Evolutionary conservation across 805 yeast genomes (phyloP).

Genomic region (Cyberlindnera americana): DNA sequence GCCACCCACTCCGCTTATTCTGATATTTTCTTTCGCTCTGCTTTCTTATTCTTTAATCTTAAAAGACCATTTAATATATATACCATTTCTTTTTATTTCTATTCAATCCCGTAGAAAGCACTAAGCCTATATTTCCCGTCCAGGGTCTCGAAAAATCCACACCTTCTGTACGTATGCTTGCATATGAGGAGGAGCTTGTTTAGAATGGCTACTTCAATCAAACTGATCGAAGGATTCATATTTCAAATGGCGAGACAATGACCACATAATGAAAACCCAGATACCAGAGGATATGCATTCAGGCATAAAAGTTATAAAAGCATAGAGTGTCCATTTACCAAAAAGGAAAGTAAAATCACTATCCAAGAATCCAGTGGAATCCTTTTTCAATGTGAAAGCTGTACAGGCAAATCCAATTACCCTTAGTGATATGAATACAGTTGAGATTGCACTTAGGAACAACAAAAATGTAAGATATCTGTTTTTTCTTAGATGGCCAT

Average conservation of each 20-base stretch:
- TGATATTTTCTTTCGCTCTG: too few species aligned
- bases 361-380: neutral
- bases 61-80: too few species aligned
- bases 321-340: conserved; percentile 6
- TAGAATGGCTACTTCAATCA: too few species aligned
- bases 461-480: conserved; percentile 1
- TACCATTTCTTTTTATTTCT: too few species aligned
- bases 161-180: too few species aligned
- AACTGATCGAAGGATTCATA: too few species aligned
- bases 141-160: too few species aligned
- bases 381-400: conserved; percentile 1
- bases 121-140: too few species aligned
- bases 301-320: conserved; percentile 4
- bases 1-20: too few species aligned
- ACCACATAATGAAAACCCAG: conserved; percentile 3
- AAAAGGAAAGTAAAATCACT: conserved; percentile 2
- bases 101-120: too few species aligned
- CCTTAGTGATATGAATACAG: conserved; percentile 2
- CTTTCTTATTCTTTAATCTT: too few species aligned
- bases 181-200: too few species aligned
- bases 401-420: neutral
- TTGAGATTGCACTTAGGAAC: neutral
- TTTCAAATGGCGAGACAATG: conserved; percentile 1
- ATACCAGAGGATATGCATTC: neutral
- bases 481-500: conserved; percentile 1